Conservation (phyloP, 306 rosid species). For the Senna siamea region DNA sequence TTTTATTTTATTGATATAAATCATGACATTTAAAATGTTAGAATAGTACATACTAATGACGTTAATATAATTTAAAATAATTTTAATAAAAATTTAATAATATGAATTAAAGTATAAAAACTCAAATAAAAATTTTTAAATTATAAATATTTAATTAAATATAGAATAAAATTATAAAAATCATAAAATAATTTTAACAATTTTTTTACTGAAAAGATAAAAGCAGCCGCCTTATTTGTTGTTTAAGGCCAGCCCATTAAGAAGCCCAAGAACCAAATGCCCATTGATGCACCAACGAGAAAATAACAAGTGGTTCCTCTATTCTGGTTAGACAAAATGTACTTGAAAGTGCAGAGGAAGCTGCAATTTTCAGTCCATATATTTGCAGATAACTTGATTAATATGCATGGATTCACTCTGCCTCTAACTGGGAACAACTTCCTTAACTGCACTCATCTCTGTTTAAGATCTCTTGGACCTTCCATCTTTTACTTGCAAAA, state of each 20-base stretch:
- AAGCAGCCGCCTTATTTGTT: no score
- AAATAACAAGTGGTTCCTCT: not conserved
- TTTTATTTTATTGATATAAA: no score
- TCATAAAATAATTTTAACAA: no score
- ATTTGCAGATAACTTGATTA: constrained; percentile 40
- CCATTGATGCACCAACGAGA: not conserved
- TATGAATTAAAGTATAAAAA: no score
- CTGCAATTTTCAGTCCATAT: constrained; percentile 11
- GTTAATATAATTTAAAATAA: no score
- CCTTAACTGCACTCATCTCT: constrained; percentile 30
- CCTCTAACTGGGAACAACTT: constrained; percentile 38
- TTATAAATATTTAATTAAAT: no score
- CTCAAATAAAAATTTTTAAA: no score
- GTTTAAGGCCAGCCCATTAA: not conserved
- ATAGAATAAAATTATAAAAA: no score
- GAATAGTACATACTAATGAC: no score
- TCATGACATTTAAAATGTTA: no score
- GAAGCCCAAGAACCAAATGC: not conserved
- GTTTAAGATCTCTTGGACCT: constrained; percentile 45
- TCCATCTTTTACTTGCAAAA: constrained; percentile 36
- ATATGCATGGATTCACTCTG: constrained; percentile 59
- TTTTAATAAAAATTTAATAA: no score
- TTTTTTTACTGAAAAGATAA: no score
- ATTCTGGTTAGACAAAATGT: not conserved
- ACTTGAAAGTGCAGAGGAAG: not conserved